A percentile compares a stretch with the other conserved stretches of the same genome.
phyloP scores from a whole-genome alignment of 768 basidiomycete species.

The Saitozyma podzolica region DNA sequence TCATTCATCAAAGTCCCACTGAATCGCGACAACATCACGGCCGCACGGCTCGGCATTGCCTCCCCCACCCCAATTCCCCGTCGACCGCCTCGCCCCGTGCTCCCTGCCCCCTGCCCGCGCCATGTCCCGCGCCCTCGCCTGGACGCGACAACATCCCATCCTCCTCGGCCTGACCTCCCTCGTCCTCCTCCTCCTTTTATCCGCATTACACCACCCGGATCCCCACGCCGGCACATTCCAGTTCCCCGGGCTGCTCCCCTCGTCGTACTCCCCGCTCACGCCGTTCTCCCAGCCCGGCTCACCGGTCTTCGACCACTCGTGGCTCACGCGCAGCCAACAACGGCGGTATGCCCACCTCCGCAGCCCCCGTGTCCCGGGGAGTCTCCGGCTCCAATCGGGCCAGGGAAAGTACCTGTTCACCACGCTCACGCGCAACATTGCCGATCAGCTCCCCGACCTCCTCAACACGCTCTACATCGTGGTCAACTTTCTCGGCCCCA shows the following conservation, averaged over 20 bases:
- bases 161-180: not conserved
- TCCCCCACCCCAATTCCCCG: too few species aligned
- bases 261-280: not conserved
- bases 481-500: slow-evolving; percentile 32
- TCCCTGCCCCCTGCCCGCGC: too few species aligned
- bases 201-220: slow-evolving; percentile 19
- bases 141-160: too few species aligned
- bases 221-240: slow-evolving; percentile 13
- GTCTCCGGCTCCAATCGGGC: not conserved
- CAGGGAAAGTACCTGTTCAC: slow-evolving; percentile 36
- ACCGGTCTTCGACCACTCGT: slow-evolving; percentile 28
- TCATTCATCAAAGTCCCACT: too few species aligned
- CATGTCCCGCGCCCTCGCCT: too few species aligned
- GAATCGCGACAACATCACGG: too few species aligned
- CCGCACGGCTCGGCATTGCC: too few species aligned
- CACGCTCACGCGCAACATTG: slow-evolving; percentile 43
- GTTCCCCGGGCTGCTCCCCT: slow-evolving; percentile 33
- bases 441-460: slow-evolving; percentile 46
- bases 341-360: slow-evolving; percentile 36
- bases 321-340: slow-evolving; percentile 31
- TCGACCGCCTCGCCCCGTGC: too few species aligned
- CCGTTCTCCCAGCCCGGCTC: slow-evolving; percentile 7
- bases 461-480: slow-evolving; percentile 42
- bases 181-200: slow-evolving; percentile 13
- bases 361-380: slow-evolving; percentile 8